Conservation (phyloP, 306 rosid species). For the Citrullus colocynthis region DNA sequence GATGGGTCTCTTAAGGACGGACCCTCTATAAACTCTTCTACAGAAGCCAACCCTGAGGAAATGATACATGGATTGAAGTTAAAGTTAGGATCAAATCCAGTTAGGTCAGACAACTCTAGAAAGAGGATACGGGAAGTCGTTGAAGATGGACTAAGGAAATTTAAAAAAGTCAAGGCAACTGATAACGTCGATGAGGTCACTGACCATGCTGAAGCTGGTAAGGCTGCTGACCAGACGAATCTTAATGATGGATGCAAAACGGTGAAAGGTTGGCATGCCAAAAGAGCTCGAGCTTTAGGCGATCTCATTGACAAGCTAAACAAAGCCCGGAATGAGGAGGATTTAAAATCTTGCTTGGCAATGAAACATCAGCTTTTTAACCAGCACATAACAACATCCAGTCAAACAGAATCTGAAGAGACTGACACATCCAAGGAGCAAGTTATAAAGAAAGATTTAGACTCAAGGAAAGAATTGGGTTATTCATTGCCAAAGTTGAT, state of each 20-base stretch:
- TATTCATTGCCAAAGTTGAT: constrained; percentile 33
- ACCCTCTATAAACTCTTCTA: constrained; percentile 24
- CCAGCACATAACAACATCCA: constrained; percentile 14
- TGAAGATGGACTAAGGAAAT: constrained; percentile 57
- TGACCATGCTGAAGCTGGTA: constrained; percentile 30
- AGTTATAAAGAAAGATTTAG: constrained; percentile 20
- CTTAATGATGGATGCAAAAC: constrained; percentile 18
- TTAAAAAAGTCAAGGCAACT: constrained; percentile 25
- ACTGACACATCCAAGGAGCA: constrained; percentile 20
- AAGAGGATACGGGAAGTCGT: constrained; percentile 52
- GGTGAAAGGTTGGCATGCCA: constrained; percentile 23
- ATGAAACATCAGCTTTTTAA: constrained; percentile 49
- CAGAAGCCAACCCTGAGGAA: constrained; percentile 28
- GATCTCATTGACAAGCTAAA: constrained; percentile 75
- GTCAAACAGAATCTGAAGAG: constrained; percentile 22
- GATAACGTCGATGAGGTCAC: constrained; percentile 23
- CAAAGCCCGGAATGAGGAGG: constrained; percentile 86
- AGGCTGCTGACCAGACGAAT: background rate
- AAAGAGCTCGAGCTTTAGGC: constrained; percentile 38
- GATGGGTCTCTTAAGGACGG: constrained; percentile 23
- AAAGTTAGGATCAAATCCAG: constrained; percentile 46
- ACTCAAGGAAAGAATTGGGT: constrained; percentile 24
- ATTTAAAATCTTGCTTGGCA: constrained; percentile 60
- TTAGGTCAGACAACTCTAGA: constrained; percentile 40
- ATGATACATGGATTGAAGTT: constrained; percentile 44